Percentiles rank a stretch among this genome's conserved stretches.
Conservation (phyloP, 306 rosid species). For the Corylus heterophylla region DNA sequence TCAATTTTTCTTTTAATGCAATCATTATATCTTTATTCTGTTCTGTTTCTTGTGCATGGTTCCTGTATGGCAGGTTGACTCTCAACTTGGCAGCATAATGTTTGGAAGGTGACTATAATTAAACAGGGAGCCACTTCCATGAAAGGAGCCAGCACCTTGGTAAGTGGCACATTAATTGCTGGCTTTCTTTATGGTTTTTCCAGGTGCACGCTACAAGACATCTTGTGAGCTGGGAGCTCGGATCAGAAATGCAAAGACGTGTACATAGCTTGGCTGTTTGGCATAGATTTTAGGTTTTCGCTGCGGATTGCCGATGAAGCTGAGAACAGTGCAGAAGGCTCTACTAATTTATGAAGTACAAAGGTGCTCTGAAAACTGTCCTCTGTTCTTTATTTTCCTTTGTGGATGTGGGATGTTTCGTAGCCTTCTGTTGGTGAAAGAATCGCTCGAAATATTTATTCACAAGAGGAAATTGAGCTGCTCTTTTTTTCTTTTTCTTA, state of each 20-base stretch:
- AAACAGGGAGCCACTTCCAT: not conserved
- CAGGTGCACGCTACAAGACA: not conserved
- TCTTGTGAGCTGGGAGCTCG: not conserved
- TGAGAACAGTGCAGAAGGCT: constrained; percentile 12
- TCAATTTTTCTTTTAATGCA: not conserved
- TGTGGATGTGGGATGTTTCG: not conserved
- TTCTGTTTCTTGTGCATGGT: constrained; percentile 1
- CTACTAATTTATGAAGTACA: not conserved
- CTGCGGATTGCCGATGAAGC: not conserved
- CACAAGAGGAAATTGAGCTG: not conserved
- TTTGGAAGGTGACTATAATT: not conserved
- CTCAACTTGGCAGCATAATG: not conserved
- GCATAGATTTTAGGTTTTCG: not conserved
- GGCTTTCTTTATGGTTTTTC: not conserved
- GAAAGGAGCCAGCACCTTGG: not conserved
- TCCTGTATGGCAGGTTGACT: not conserved
- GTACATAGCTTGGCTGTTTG: not conserved
- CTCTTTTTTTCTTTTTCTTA: not conserved
- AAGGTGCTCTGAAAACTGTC: not conserved
- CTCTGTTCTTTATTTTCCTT: not conserved
- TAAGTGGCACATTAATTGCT: constrained; percentile 11
- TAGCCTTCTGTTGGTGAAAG: not conserved
- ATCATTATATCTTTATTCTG: constrained; percentile 1
- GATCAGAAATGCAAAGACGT: not conserved
- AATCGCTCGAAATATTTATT: not conserved